phyloP scores from a whole-genome alignment of 2,329 filamentous ascomycete genomes.

The Cyphellophora attinorum region DNA sequence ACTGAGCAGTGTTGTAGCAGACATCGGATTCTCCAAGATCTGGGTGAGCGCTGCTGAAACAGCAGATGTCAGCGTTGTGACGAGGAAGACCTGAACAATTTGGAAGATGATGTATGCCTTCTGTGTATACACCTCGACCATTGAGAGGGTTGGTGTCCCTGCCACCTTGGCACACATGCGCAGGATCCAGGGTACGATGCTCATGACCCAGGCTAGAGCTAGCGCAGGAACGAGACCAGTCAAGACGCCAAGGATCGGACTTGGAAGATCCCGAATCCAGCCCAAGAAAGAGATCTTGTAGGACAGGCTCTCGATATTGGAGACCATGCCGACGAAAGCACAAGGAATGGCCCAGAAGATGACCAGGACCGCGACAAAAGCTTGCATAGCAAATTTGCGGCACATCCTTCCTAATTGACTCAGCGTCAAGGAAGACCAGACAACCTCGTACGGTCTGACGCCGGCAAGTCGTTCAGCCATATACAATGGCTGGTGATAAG shows the following conservation, averaged over 20 bases:
- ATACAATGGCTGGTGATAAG: slow-evolving; percentile 76
- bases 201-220: slow-evolving; percentile 72
- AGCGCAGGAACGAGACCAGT: slow-evolving; percentile 76
- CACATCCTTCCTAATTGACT: slow-evolving; percentile 46
- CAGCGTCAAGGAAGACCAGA: slow-evolving; percentile 76
- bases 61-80: slow-evolving; percentile 66
- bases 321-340: slow-evolving; percentile 71
- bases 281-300: slow-evolving; percentile 47
- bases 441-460: slow-evolving; percentile 68
- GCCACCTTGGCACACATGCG: slow-evolving; percentile 60
- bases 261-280: slow-evolving; percentile 66
- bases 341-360: slow-evolving; percentile 77
- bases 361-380: slow-evolving; percentile 65
- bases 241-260: slow-evolving; percentile 62
- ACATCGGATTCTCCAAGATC: slow-evolving; percentile 57
- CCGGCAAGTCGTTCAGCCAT: slow-evolving; percentile 83
- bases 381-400: slow-evolving; percentile 58
- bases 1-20: slow-evolving; percentile 58
- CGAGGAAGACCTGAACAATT: slow-evolving; percentile 81
- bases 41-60: slow-evolving; percentile 61
- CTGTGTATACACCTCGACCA: slow-evolving; percentile 80
- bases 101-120: slow-evolving; percentile 68
- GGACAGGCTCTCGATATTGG: slow-evolving; percentile 66
- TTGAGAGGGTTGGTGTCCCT: slow-evolving; percentile 68
- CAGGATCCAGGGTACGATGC: slow-evolving; percentile 72